These are phyloP conservation scores for Exophiala lecanii-corni DNA, from an alignment of 2,329 filamentous ascomycete genomes.

Conservation along the genomic window DNA sequence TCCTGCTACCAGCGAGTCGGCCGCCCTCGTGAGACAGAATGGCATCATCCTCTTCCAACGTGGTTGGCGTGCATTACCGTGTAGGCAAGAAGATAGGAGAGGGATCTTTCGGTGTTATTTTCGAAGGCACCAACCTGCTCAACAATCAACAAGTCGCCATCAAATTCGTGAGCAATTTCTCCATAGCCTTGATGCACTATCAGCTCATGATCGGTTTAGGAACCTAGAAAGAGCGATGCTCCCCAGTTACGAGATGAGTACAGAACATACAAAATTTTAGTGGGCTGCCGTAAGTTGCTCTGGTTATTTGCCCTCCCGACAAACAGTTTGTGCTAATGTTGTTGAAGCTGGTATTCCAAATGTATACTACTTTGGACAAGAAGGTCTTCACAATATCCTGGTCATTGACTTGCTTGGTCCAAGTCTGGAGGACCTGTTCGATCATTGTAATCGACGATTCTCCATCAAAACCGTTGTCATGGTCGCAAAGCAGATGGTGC, in stretches of 20 bases:
- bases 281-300: conserved; percentile 85
- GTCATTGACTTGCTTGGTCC: conserved; percentile 95
- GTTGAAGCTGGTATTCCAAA: conserved; percentile 88
- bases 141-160: conserved; percentile 99
- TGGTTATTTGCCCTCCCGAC: conserved; percentile 5
- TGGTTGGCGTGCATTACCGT: conserved; percentile 96
- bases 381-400: conserved; percentile 96
- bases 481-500: conserved; percentile 97
- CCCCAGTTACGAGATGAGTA: conserved; percentile 98
- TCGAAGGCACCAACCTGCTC: conserved; percentile 95
- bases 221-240: conserved; percentile 97
- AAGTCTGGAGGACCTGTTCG: conserved; percentile 92
- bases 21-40: conserved; percentile 41
- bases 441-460: conserved; percentile 93
- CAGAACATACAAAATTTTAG: conserved; percentile 97
- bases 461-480: conserved; percentile 97
- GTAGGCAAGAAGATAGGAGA: conserved; percentile 99
- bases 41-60: conserved; percentile 89
- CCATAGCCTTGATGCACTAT: not conserved
- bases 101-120: conserved; percentile 97
- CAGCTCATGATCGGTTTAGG: conserved; percentile 48
- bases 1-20: not conserved
- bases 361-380: conserved; percentile 99
- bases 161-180: conserved; percentile 71
- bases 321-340: conserved; percentile 15